These are phyloP conservation scores for Epithele typhae DNA, from an alignment of 768 basidiomycete genomes.

Conservation along the genomic window DNA sequence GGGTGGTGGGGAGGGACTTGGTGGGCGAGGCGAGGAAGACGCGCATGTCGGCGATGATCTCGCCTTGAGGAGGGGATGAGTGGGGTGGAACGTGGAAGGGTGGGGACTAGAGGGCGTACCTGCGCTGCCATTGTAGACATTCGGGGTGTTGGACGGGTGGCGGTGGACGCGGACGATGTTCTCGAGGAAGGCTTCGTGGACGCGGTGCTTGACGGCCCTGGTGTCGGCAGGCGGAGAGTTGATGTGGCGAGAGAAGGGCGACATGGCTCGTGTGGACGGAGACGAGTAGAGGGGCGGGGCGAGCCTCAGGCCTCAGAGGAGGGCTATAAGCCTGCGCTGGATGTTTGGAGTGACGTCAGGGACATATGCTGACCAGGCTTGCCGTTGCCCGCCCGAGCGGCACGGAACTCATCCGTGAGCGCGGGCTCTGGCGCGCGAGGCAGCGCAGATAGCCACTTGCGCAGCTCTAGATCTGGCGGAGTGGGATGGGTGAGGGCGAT, in stretches of 20 bases:
- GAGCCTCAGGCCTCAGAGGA: too few species aligned
- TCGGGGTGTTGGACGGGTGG: conserved; percentile 12
- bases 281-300: neutral
- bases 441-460: too few species aligned
- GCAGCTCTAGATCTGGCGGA: too few species aligned
- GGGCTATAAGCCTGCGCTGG: too few species aligned
- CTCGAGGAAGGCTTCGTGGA: conserved; percentile 17
- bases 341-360: conserved; percentile 15
- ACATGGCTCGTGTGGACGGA: neutral
- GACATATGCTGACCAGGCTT: too few species aligned
- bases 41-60: conserved; percentile 23
- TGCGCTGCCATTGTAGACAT: conserved; percentile 19
- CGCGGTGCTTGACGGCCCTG: conserved; percentile 6
- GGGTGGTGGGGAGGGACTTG: conserved; percentile 7
- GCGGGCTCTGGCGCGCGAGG: too few species aligned
- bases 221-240: conserved; percentile 13
- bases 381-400: too few species aligned
- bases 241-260: conserved; percentile 5
- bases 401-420: too few species aligned
- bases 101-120: conserved; percentile 7
- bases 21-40: conserved; percentile 5
- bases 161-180: conserved; percentile 18
- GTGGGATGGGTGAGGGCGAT: too few species aligned
- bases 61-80: conserved; percentile 8
- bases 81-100: too few species aligned